These are phyloP conservation scores for Nemania diffusa DNA, from an alignment of 2,329 filamentous ascomycete genomes.

Conservation along the genomic window DNA sequence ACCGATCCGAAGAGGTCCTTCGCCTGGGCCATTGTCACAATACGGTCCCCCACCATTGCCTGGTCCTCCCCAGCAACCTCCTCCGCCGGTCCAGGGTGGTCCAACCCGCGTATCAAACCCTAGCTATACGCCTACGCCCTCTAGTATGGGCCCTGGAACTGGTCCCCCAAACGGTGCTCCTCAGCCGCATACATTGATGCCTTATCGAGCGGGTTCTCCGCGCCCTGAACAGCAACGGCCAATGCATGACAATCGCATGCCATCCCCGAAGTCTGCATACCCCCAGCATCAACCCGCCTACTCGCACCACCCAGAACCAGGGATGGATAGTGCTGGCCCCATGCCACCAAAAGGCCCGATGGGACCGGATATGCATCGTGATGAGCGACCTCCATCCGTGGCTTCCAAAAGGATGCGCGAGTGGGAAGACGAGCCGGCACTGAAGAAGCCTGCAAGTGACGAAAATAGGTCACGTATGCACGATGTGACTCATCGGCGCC, in stretches of 20 bases:
- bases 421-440: constrained; percentile 85
- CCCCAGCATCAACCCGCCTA: constrained; percentile 78
- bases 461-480: constrained; percentile 88
- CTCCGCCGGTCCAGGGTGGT: constrained; percentile 58
- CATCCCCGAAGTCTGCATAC: constrained; percentile 91
- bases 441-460: constrained; percentile 89
- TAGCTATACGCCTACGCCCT: constrained; percentile 52
- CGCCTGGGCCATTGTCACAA: constrained; percentile 63
- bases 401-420: constrained; percentile 87
- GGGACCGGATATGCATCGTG: constrained; percentile 73
- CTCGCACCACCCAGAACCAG: constrained; percentile 74
- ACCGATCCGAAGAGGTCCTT: constrained; percentile 63
- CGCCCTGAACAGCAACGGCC: constrained; percentile 80
- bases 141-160: constrained; percentile 51
- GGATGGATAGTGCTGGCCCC: constrained; percentile 73
- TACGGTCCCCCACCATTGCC: constrained; percentile 64
- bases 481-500: constrained; percentile 81
- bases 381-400: constrained; percentile 82
- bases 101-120: constrained; percentile 55
- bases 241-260: constrained; percentile 83
- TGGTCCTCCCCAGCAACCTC: constrained; percentile 55
- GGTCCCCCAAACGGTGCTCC: constrained; percentile 59
- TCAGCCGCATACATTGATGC: constrained; percentile 66
- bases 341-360: constrained; percentile 63
- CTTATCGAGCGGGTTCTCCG: constrained; percentile 82